phyloP scores from a whole-genome alignment of 768 basidiomycete genomes.

The Phallus indusiatus region DNA sequence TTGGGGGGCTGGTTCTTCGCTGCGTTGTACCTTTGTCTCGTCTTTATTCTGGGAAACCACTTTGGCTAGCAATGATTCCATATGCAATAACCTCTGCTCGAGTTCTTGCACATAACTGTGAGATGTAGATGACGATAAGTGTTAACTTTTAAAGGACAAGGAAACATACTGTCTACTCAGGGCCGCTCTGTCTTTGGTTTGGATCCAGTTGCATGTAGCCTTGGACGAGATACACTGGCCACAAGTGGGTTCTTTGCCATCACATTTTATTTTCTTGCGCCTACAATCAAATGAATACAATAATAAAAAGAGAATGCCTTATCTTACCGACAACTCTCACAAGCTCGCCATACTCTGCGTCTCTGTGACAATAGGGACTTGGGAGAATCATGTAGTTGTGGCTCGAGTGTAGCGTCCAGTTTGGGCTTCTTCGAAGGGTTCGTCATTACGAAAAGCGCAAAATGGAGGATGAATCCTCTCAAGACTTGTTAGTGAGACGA shows the following conservation, averaged over 20 bases:
- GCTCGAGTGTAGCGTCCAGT: conserved; percentile 33
- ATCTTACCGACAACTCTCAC: conserved; percentile 75
- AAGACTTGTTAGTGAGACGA: not conserved
- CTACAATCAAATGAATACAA: conserved; percentile 29
- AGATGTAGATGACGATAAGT: not conserved
- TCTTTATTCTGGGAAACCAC: conserved; percentile 1
- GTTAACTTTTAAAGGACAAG: conserved; percentile 15
- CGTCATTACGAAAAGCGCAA: conserved; percentile 24
- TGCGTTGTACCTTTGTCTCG: not conserved
- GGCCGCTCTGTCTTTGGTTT: conserved; percentile 86
- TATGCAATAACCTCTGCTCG: conserved; percentile 76
- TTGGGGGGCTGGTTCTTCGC: not conserved
- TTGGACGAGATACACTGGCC: conserved; percentile 69
- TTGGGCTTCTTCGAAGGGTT: conserved; percentile 66
- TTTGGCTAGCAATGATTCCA: conserved; percentile 44
- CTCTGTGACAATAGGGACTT: conserved; percentile 76
- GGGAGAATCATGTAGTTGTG: conserved; percentile 40
- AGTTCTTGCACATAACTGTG: conserved; percentile 84
- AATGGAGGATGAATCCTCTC: not conserved
- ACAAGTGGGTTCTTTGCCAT: conserved; percentile 79
- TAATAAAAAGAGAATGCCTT: not conserved
- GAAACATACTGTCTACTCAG: conserved; percentile 75
- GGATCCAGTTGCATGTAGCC: conserved; percentile 79
- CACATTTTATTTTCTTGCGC: conserved; percentile 91
- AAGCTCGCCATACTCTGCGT: conserved; percentile 78